Evolutionary conservation across 345 rosid species (phyloP).

Genomic region (Citrus inodora): DNA sequence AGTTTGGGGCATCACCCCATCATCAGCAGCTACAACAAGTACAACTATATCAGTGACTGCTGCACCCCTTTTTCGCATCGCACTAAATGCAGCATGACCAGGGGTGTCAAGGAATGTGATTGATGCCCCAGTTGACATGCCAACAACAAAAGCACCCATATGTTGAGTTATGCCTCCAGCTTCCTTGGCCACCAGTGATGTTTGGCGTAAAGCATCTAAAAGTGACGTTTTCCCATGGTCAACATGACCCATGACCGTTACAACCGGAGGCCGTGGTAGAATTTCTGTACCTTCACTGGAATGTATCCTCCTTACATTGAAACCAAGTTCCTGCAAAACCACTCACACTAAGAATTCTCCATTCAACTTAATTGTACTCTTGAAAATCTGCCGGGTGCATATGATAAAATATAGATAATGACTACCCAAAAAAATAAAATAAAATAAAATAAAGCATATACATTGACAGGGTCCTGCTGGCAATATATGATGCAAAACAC

Average conservation of each 20-base stretch:
- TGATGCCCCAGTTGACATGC: conserved; percentile 82
- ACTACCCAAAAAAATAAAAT: background rate
- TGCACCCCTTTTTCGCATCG: conserved; percentile 95
- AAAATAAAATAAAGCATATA: background rate
- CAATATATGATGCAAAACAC: background rate
- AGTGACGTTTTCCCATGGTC: conserved; percentile 97
- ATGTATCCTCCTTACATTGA: conserved; percentile 68
- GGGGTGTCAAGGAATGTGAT: conserved; percentile 95
- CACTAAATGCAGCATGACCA: conserved; percentile 95
- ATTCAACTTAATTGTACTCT: background rate
- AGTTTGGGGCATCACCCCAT: conserved; percentile 98
- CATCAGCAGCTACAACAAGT: conserved; percentile 95
- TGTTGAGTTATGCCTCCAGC: conserved; percentile 99
- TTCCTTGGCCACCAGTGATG: conserved; percentile 86
- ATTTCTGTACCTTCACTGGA: conserved; percentile 62
- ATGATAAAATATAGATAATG: background rate
- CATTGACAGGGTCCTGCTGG: background rate
- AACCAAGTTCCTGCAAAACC: conserved; percentile 69
- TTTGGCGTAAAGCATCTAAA: conserved; percentile 80
- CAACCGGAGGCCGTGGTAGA: conserved; percentile 74
- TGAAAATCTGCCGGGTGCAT: background rate
- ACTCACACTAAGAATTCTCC: conserved; percentile 2
- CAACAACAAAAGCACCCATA: conserved; percentile 86
- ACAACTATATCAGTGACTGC: conserved; percentile 95
- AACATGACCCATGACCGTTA: conserved; percentile 96